These are phyloP conservation scores for Vitis riparia DNA, from an alignment of 164 flowering plant species.

Conservation along the genomic window DNA sequence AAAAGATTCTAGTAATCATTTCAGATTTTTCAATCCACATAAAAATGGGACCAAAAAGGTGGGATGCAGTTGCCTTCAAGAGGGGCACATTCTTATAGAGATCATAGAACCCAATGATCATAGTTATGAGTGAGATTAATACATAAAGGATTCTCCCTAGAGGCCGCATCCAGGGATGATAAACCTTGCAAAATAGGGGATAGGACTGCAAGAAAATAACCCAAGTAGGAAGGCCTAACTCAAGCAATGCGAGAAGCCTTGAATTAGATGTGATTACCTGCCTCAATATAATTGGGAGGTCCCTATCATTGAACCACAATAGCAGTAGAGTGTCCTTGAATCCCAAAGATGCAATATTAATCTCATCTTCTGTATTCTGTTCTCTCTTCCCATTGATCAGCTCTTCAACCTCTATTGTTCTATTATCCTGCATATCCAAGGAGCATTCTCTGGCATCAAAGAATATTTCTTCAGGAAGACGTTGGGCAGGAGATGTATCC, in stretches of 20 bases:
- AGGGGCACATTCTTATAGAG: slow-evolving; percentile 34
- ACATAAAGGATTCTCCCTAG: slow-evolving; percentile 28
- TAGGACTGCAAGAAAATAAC: slow-evolving; percentile 38
- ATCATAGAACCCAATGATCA: slow-evolving; percentile 36
- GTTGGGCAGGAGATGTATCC: slow-evolving; percentile 2
- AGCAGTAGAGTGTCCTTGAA: slow-evolving; percentile 22
- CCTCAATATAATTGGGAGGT: slow-evolving; percentile 27
- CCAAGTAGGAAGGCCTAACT: slow-evolving; percentile 40
- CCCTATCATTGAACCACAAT: slow-evolving; percentile 24
- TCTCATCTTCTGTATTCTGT: neutral
- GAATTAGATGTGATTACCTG: slow-evolving; percentile 28
- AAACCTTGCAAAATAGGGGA: slow-evolving; percentile 27
- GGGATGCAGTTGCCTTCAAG: slow-evolving; percentile 30
- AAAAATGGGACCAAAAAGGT: slow-evolving; percentile 33
- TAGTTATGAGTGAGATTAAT: slow-evolving; percentile 28
- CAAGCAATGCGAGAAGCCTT: slow-evolving; percentile 33
- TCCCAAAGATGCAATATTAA: slow-evolving; percentile 10
- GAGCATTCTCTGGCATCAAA: slow-evolving; percentile 19
- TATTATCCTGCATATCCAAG: neutral
- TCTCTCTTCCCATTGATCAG: neutral
- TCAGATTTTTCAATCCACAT: slow-evolving; percentile 35
- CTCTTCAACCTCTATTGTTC: slow-evolving; percentile 1
- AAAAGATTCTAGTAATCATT: slow-evolving; percentile 32
- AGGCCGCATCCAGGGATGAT: slow-evolving; percentile 38
- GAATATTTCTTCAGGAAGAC: slow-evolving; percentile 10